Base-by-base conservation (phyloP, 2,329 filamentous ascomycete species). In the Capronia americana region DNA sequence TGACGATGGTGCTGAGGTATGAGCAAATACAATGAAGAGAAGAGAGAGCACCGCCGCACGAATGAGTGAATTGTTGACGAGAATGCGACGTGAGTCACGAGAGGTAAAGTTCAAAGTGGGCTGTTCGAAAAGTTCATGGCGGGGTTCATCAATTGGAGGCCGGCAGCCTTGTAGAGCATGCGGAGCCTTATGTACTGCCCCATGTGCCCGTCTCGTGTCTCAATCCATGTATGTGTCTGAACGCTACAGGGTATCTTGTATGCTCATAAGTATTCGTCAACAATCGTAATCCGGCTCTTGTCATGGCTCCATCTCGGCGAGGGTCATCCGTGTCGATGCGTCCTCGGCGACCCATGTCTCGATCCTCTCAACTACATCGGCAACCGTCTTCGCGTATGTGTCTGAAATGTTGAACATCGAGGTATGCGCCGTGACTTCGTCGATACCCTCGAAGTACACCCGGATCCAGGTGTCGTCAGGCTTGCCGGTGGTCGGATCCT, bases 361-460 rank as follows among this genome's bases (percentile, higher is more conserved):
- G 64, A 95, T 86, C 65, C 87, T 81, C 32, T 83, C 83, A 2
- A 87, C 88, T 2, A 92, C 88, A 76, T 93, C 90, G 0, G 88
- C 89, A n/a, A 94, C 88, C n/a, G 94, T 79, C 69, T 79, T 80
- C 72, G 93, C 90, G 74, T 95, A 94, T 64, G 91, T 89, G 66
- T 88, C 84, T 6, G 90, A 88, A 24, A 74, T 74, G 12, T 92
- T 86, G 79, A 96, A 97, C 59, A 97, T 80, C 0, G 90, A 89
- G 68, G 92, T 94, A 76, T 96, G 93, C 10, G 93, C 93, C 6
- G 87, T 88, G 0, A 96, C 90, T 77, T 96, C 92, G 74, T 96
- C 93, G 67, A 95, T 88, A 60, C 88, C 88, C 65, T 90, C 85
- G 91, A 97, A 95, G 73, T 88, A 89, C 2, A 97, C 86, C 53